Conservation (phyloP, 1,284 basidiomycete genomes). For the Moesziomyces sp. region DNA sequence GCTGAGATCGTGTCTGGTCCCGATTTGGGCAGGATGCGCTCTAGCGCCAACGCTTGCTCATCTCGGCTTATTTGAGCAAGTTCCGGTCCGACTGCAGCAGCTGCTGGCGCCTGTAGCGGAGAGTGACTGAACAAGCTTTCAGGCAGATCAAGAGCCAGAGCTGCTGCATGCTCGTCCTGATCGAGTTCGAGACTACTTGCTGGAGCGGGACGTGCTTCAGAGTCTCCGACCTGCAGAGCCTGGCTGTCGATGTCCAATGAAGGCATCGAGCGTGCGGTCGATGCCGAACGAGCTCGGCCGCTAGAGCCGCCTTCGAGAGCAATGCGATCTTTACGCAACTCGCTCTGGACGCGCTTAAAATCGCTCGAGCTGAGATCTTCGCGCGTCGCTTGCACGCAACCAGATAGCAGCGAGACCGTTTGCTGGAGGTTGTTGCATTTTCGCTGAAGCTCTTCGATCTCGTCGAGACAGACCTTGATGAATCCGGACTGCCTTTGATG, state of each 20-base stretch:
- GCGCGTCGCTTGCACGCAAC: not conserved
- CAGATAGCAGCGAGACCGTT: not conserved
- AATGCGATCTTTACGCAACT: not conserved
- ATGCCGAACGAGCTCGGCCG: not conserved
- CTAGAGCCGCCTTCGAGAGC: not conserved
- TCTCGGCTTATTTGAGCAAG: too few species aligned
- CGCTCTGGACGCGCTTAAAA: not conserved
- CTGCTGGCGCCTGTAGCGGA: too few species aligned
- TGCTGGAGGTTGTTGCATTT: constrained; percentile 1
- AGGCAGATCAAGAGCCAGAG: too few species aligned
- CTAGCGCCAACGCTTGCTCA: too few species aligned
- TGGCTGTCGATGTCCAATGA: too few species aligned
- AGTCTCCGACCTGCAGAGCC: too few species aligned
- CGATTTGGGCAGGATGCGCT: too few species aligned
- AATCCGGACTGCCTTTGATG: not conserved
- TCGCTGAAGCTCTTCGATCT: not conserved
- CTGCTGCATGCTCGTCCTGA: too few species aligned
- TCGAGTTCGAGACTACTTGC: too few species aligned
- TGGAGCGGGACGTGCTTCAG: too few species aligned
- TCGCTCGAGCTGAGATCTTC: not conserved
- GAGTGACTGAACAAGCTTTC: too few species aligned
- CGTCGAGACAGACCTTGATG: not conserved
- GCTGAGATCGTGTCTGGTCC: not conserved
- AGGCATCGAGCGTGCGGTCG: not conserved
- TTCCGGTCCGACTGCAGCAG: too few species aligned